A percentile compares a stretch with the other conserved stretches of the same genome.
Evolutionary conservation across 306 rosid genomes (phyloP).

Genomic region (Pyrus pyrifolia): DNA sequence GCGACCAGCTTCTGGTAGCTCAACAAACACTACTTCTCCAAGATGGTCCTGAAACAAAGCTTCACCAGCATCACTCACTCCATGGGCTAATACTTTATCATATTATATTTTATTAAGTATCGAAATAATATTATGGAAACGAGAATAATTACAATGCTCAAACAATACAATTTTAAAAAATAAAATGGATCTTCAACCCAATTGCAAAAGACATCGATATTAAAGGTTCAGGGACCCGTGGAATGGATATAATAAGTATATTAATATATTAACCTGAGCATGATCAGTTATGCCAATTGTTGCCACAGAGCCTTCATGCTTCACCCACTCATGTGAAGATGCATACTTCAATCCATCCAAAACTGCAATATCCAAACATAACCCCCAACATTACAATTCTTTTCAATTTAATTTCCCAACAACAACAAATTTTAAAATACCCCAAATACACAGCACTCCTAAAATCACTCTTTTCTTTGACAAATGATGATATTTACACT

Average conservation of each 20-base stretch:
- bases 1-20: conserved; percentile 66
- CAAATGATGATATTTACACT: background rate
- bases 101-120: too few relatives aligned
- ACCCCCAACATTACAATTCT: background rate
- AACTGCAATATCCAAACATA: conserved; percentile 33
- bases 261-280: conserved; percentile 64
- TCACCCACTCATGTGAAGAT: conserved; percentile 95
- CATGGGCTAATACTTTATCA: background rate
- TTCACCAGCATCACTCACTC: background rate
- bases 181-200: background rate
- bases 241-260: background rate
- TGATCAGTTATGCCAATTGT: conserved; percentile 86
- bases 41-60: conserved; percentile 64
- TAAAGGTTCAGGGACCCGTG: background rate
- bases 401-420: background rate
- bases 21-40: conserved; percentile 94
- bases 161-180: too few relatives aligned
- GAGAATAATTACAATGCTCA: background rate
- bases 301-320: conserved; percentile 86
- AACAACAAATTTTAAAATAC: background rate
- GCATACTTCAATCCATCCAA: conserved; percentile 94
- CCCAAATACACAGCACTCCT: background rate
- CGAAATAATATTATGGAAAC: background rate
- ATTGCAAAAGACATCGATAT: background rate
- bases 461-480: too few relatives aligned